A percentile compares a stretch with the other conserved stretches of the same genome.
Conservation (phyloP, 805 yeast genomes). For the Novakomyces olei region DNA sequence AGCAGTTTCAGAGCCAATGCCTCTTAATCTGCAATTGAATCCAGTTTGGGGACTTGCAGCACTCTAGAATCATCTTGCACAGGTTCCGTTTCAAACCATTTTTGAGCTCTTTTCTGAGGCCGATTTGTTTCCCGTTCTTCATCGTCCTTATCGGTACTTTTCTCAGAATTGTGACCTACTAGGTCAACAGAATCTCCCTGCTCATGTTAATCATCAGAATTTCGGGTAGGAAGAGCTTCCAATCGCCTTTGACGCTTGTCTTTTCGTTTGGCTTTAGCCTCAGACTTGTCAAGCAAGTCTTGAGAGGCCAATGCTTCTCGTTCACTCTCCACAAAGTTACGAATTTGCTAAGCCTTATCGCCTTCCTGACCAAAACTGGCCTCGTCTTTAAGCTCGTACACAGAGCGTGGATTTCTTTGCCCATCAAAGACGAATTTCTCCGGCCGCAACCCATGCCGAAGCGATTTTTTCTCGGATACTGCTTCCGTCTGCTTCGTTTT, state of each 20-base stretch:
- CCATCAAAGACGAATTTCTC: slow-evolving; percentile 76
- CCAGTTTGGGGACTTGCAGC: slow-evolving; percentile 68
- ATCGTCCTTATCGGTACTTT: background rate
- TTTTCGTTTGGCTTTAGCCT: slow-evolving; percentile 53
- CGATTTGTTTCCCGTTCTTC: slow-evolving; percentile 4
- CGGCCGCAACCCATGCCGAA: slow-evolving; percentile 42
- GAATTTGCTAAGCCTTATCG: slow-evolving; percentile 45
- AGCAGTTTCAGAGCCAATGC: slow-evolving; percentile 42
- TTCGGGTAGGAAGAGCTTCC: slow-evolving; percentile 42
- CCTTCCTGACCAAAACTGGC: slow-evolving; percentile 58
- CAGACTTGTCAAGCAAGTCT: slow-evolving; percentile 55
- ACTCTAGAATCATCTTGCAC: slow-evolving; percentile 16
- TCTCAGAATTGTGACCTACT: background rate
- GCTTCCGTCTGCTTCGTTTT: slow-evolving; percentile 73
- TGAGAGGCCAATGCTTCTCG: slow-evolving; percentile 41
- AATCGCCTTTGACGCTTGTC: slow-evolving; percentile 79
- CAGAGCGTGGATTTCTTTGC: slow-evolving; percentile 77
- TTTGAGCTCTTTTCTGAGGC: slow-evolving; percentile 7
- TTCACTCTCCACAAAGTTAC: slow-evolving; percentile 44
- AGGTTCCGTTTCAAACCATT: slow-evolving; percentile 11
- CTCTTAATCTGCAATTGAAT: slow-evolving; percentile 82
- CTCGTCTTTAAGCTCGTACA: slow-evolving; percentile 78
- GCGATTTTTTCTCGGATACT: slow-evolving; percentile 50
- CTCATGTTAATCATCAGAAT: slow-evolving; percentile 13
- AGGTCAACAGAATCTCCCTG: slow-evolving; percentile 6